Evolutionary conservation across 139 green algal genomes (phyloP).

Genomic region (Picochlorum sp.): DNA sequence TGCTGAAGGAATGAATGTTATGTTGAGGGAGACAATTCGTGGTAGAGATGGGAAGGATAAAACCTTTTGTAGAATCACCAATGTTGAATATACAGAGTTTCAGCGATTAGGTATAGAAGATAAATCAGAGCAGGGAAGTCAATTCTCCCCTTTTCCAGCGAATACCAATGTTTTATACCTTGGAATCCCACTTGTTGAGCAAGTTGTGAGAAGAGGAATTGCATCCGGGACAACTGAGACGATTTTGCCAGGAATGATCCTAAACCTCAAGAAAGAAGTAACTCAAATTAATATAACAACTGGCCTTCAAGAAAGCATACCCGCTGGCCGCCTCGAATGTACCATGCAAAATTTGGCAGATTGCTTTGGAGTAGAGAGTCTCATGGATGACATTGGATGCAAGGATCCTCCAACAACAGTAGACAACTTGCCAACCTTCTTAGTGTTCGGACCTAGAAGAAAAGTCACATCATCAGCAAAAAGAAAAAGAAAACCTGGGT

Average conservation of each 20-base stretch:
- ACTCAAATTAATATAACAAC: background rate
- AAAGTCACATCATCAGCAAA: conserved; percentile 79
- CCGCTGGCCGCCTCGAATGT: conserved; percentile 87
- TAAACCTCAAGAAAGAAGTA: conserved; percentile 77
- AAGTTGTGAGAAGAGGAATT: conserved; percentile 33
- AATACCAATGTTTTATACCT: conserved; percentile 99
- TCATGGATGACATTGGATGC: background rate
- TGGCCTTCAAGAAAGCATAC: conserved; percentile 21
- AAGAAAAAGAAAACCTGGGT: conserved; percentile 59
- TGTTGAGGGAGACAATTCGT: conserved; percentile 40
- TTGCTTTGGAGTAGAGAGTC: conserved; percentile 34
- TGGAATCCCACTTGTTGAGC: conserved; percentile 45
- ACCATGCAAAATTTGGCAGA: conserved; percentile 96
- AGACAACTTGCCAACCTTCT: conserved; percentile 74
- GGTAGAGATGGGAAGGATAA: background rate
- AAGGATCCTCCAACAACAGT: background rate
- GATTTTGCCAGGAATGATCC: conserved; percentile 88
- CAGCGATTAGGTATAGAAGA: conserved; percentile 77
- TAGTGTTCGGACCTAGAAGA: conserved; percentile 79
- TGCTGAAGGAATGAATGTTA: conserved; percentile 93
- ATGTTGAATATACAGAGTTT: conserved; percentile 99
- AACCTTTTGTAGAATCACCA: conserved; percentile 70
- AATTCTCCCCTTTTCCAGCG: conserved; percentile 67
- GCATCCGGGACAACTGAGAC: conserved; percentile 26
- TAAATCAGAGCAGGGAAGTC: conserved; percentile 26